phyloP scores from a whole-genome alignment of 2,329 filamentous ascomycete genomes.

The Cladophialophora psammophila region DNA sequence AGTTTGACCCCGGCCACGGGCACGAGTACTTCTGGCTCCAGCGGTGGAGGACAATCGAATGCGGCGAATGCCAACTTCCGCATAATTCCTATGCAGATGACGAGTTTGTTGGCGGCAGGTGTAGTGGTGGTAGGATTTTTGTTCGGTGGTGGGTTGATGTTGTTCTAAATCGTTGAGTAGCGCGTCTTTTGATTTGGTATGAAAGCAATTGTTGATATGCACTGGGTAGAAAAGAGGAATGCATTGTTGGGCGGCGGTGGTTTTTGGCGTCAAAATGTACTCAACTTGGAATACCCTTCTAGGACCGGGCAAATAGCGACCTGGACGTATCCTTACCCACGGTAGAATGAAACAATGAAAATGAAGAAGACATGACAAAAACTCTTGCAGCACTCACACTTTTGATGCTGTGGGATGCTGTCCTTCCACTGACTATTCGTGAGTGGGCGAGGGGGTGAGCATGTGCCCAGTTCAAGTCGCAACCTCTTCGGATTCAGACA shows the following conservation, averaged over 20 bases:
- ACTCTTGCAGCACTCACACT: background rate
- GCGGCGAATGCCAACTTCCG: slow-evolving; percentile 31
- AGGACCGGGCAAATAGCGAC: background rate
- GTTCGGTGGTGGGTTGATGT: slow-evolving; percentile 34
- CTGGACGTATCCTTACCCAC: background rate
- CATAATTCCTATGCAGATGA: slow-evolving; percentile 18
- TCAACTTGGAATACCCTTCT: background rate
- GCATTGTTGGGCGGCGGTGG: background rate
- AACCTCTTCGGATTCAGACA: too few species aligned
- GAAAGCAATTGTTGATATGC: background rate
- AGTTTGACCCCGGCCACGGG: slow-evolving; percentile 27
- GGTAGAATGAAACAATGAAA: background rate
- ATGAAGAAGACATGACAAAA: background rate
- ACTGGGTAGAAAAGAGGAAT: background rate
- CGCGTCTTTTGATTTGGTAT: background rate
- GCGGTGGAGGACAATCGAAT: slow-evolving; percentile 19
- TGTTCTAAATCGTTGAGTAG: slow-evolving; percentile 21
- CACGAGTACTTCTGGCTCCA: slow-evolving; percentile 18
- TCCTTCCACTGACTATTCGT: background rate
- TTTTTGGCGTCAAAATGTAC: background rate
- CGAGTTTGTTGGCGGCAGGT: slow-evolving; percentile 18
- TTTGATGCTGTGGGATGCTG: background rate
- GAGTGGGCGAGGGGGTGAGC: too few species aligned
- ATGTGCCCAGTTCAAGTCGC: too few species aligned
- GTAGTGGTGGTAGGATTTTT: slow-evolving; percentile 28